Evolutionary conservation across 75 land plant species (phyloP).

Genomic region (Cupressus sempervirens): DNA sequence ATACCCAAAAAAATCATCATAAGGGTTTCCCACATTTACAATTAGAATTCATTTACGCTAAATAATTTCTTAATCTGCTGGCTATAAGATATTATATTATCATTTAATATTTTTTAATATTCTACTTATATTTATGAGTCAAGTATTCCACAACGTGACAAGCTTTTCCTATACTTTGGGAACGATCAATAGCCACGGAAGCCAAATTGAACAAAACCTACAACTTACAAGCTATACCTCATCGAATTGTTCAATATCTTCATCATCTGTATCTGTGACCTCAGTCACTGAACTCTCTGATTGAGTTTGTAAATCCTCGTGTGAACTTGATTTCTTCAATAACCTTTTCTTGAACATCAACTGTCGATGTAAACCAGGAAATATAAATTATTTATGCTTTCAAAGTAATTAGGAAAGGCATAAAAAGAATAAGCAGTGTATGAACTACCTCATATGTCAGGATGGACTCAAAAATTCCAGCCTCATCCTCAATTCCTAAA

Average conservation of each 20-base stretch:
- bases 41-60: too few species aligned
- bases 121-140: background rate
- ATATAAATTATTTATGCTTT: background rate
- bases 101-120: too few species aligned
- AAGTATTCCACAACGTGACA: background rate
- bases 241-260: background rate
- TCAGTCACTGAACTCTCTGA: constrained; percentile 1
- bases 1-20: too few species aligned
- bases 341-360: background rate
- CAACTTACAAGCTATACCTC: background rate
- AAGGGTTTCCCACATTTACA: too few species aligned
- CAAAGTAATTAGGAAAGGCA: background rate
- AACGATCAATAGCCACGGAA: background rate
- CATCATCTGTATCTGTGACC: background rate
- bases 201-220: background rate
- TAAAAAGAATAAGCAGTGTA: background rate
- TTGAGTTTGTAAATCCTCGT: background rate
- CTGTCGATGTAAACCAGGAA: background rate
- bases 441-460: constrained; percentile 8
- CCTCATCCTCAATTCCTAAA: constrained; percentile 4
- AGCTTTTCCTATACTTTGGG: background rate
- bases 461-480: constrained; percentile 6
- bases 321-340: constrained; percentile 1
- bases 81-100: too few species aligned
- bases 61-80: too few species aligned